Base-by-base conservation (phyloP, 495 filamentous ascomycete genomes). In the Penicillium canescens region DNA sequence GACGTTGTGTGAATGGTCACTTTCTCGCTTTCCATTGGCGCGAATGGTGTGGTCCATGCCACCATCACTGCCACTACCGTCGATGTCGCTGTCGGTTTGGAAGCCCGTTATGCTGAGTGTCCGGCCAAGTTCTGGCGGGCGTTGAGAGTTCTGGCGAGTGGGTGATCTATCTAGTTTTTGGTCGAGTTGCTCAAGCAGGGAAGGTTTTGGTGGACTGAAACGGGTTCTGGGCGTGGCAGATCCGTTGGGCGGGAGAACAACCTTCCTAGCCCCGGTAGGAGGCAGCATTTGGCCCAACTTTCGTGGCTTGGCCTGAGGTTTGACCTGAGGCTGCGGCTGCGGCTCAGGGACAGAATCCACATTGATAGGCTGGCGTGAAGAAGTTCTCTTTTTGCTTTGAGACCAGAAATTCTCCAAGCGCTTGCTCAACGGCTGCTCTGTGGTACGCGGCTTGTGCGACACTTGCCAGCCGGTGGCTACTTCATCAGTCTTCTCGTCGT, bases 201-300 rank as follows among this genome's bases (percentile, higher is more conserved):
- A 72, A 14, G 70, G 73, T 48, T 76, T 76, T 7, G 73, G 73
- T 28, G 70, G 74, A 42, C 74, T 78, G 47, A 78, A 78, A 37
- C 75, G 65, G 16, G 70, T 76, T 40, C 71, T 67, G 24, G 73
- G 72, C 1, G 74, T 77, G 24, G 62, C 61, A 11, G 68, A 71
- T 54, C 68, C 68, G 51, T 60, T 76, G 34, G 60, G 75, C 6
- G 72, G 65, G 18, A 77, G 66, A 24, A 61, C 67, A 33, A 71
- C 67, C 59, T 73, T 74, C 45, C 69, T 70, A 35, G 61, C 48
- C 7, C 56, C 62, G 14, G 59, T 60, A 14, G 64, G 59, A 41
- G 73, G 63, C 24, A 75, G 55, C 50, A 66, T 55, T 41, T 68
- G 65, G 31, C 61, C 68, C 26, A 68, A 43, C 37, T 65, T 69